Base-by-base conservation (phyloP, 805 yeast genomes). In the Starmerella riodocensis region DNA sequence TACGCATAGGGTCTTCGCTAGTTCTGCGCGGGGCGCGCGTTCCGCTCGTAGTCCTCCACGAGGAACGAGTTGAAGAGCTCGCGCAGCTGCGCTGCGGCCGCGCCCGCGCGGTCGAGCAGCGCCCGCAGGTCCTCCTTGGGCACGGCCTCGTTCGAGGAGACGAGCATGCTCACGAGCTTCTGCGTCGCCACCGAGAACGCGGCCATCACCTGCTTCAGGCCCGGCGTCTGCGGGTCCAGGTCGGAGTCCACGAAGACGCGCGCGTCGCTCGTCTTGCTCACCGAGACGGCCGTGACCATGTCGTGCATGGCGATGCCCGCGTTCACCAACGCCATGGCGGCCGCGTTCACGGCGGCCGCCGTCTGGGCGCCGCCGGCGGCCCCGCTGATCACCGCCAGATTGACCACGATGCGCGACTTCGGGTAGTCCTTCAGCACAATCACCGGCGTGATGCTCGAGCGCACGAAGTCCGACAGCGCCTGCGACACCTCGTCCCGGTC, bases 361-460 rank as follows among this genome's bases (percentile, higher is more conserved):
- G 64, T 55, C 38, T 69, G 58, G 11, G 55, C 42, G 32, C 48
- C 47, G 20, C 49, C 55, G 24, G 62, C 59, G 29, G 70, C 62
- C 2, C 46, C 46, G 6, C 77, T 65, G 22, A 86, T 67, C 6
- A 88, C 63, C 29, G 78, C 72, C 5, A 91, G 64, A 46, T 76
- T 78, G 13, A 88, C 69, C 53, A 78, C 91, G 41, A 88, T 82
- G 16, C 86, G 75, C 2, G 94, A 81, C 58, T 88, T 88, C 4
- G 97, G 96, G 57, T 91, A 91, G 45, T 76, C 75, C 12, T 71
- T 71, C 25, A 83, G 62, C 16, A 77, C 49, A 2, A 80, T 64
- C 1, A 76, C 59, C 7, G 78, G 71, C 19, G 66, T 55, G 14
- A 75, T 53, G 29, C 76, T 59, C 4, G 75, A 64, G 39, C 70